phyloP scores from a whole-genome alignment of 148 eudicot genomes.

The Spergularia marina region DNA sequence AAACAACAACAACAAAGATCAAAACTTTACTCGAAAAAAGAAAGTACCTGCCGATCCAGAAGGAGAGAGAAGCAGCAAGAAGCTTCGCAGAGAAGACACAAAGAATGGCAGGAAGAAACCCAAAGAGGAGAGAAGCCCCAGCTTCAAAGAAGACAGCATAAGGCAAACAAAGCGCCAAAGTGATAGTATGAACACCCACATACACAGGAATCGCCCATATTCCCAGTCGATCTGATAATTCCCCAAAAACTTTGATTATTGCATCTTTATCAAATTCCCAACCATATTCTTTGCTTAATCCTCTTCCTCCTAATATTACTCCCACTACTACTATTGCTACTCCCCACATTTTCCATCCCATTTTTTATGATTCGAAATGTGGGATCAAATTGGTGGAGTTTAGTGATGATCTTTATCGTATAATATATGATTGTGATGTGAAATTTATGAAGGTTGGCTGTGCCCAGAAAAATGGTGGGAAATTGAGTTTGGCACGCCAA shows the following conservation, averaged over 20 bases:
- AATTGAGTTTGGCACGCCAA: no score
- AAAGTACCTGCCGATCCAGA: slow-evolving; percentile 59
- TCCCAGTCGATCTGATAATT: slow-evolving; percentile 53
- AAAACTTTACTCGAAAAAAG: neutral
- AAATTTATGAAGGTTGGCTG: no score
- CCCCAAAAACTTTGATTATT: slow-evolving; percentile 31
- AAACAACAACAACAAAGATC: neutral
- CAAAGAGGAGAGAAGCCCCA: slow-evolving; percentile 77
- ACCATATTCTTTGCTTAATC: slow-evolving; percentile 33
- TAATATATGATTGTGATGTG: no score
- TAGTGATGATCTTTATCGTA: no score
- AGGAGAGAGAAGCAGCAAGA: slow-evolving; percentile 82
- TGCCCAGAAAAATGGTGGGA: no score
- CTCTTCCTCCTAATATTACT: slow-evolving; percentile 21
- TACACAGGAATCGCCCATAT: slow-evolving; percentile 81
- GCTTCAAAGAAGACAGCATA: slow-evolving; percentile 83
- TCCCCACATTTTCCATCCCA: slow-evolving; percentile 31
- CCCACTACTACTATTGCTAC: slow-evolving; percentile 25
- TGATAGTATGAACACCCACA: slow-evolving; percentile 58
- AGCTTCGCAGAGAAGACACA: slow-evolving; percentile 78
- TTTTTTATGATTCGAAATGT: neutral
- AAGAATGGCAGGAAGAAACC: slow-evolving; percentile 64
- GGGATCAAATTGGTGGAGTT: neutral
- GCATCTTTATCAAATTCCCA: slow-evolving; percentile 34
- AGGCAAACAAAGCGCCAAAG: slow-evolving; percentile 70